Base-by-base conservation (phyloP, 805 yeast genomes). In the Lipomyces mesembrius region DNA sequence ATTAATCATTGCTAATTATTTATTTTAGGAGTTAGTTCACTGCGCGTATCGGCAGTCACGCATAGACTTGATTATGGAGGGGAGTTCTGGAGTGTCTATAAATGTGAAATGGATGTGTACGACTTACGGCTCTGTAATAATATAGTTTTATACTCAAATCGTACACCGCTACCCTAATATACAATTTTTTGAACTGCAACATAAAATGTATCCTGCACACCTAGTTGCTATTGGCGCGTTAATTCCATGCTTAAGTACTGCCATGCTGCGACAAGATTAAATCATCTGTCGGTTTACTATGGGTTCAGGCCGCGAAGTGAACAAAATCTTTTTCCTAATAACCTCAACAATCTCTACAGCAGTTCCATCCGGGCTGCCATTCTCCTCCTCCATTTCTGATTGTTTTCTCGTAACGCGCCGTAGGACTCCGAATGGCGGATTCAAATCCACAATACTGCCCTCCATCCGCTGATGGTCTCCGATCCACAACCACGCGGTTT, bases 401-500 rank as follows among this genome's bases (percentile, higher is more conserved):
- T 59, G 20, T 8, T 58, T 17, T 22, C n/a, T 46, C 56, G n/a
- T 55, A 14, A n/a, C 60, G 2, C 72, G 63, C 29, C 61, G 34
- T 57, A 72, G 17, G 8, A 72, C 34, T 0, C 73, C 72, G 9
- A 72, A 52, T 22, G 74, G 74, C 11, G 69, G 68, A 8, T 61
- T 60, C 53, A 72, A 39, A 14, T 72, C 65, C 12, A 58, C 65
- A 12, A 72, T 46, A 32, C 35, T 60, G 57, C 74, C 74, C 37
- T 67, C 74, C 52, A 72, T 29, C 4, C 69, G 65, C 60, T 71
- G 72, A 53, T 67, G 66, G 29, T 65, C 53, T 8, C 74, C 74
- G 46, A 72, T 57, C 57, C 63, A 64, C 25, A 72, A 55, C 71
- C 69, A 64, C 22, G 66, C 68, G 5, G 54, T 51, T 35, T 52